A percentile compares a stretch with the other conserved stretches of the same genome.
These are phyloP conservation scores for Peronospora belbahrii DNA, from an alignment of 352 stramenopile genomes.

Conservation along the genomic window DNA sequence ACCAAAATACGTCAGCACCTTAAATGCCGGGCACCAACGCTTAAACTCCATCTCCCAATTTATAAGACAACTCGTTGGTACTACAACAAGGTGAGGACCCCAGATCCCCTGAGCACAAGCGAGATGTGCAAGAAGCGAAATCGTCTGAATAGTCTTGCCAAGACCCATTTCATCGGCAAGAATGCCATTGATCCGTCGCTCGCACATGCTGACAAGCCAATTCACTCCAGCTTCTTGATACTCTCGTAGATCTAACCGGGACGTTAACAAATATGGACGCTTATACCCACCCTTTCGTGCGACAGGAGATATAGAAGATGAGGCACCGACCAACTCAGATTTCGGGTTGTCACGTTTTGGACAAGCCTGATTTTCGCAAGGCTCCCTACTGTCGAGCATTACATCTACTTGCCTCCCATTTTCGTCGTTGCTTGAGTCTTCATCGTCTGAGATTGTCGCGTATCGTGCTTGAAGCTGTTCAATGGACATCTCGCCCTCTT, in stretches of 20 bases:
- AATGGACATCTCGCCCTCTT: slow-evolving; percentile 90
- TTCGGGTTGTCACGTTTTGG: background rate
- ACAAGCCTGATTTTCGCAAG: slow-evolving; percentile 1
- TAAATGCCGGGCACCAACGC: slow-evolving; percentile 94
- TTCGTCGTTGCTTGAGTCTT: slow-evolving; percentile 3
- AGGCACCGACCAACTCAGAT: background rate
- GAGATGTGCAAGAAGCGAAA: slow-evolving; percentile 94
- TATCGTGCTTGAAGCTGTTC: slow-evolving; percentile 71
- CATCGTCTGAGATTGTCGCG: slow-evolving; percentile 11
- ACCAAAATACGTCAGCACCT: slow-evolving; percentile 99
- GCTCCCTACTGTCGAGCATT: slow-evolving; percentile 2
- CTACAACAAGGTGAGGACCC: slow-evolving; percentile 97
- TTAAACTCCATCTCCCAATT: slow-evolving; percentile 99
- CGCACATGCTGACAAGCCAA: slow-evolving; percentile 97
- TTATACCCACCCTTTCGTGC: slow-evolving; percentile 34
- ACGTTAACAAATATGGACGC: slow-evolving; percentile 64
- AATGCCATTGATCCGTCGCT: slow-evolving; percentile 97
- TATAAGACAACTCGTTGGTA: slow-evolving; percentile 96
- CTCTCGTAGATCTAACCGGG: slow-evolving; percentile 53
- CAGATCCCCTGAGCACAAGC: slow-evolving; percentile 88
- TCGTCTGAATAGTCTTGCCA: slow-evolving; percentile 99
- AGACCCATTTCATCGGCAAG: slow-evolving; percentile 95
- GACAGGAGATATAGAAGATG: background rate
- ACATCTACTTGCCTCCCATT: background rate
- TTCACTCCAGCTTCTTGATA: slow-evolving; percentile 89